A percentile compares a stretch with the other conserved stretches of the same genome.
These are phyloP conservation scores for Batkoa obscura DNA, from an alignment of 371 early-diverging fungal genomes.

Conservation along the genomic window DNA sequence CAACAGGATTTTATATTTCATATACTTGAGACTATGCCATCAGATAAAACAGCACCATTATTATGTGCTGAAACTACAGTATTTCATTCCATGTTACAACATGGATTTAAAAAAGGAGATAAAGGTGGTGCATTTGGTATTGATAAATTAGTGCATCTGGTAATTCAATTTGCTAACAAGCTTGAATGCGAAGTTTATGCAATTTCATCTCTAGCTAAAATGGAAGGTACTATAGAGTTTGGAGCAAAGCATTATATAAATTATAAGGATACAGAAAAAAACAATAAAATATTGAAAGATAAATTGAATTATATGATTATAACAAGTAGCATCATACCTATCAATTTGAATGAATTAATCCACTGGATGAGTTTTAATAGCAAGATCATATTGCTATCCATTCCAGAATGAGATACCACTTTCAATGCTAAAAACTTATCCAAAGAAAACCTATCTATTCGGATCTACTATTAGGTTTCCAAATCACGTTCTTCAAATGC, in stretches of 20 bases:
- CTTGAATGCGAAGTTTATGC: slow-evolving; percentile 43
- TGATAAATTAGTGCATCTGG: slow-evolving; percentile 53
- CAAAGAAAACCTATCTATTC: too few species aligned
- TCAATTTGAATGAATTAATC: too few species aligned
- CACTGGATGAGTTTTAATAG: too few species aligned
- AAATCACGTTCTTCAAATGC: too few species aligned
- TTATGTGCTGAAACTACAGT: slow-evolving; percentile 60
- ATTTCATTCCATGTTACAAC: slow-evolving; percentile 31
- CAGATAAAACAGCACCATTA: slow-evolving; percentile 16
- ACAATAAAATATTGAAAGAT: too few species aligned
- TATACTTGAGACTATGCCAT: slow-evolving; percentile 24
- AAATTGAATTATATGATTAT: too few species aligned
- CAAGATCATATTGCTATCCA: too few species aligned
- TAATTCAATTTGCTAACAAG: slow-evolving; percentile 36
- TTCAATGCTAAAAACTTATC: too few species aligned
- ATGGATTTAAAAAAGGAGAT: slow-evolving; percentile 26
- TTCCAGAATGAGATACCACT: too few species aligned
- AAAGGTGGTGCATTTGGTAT: slow-evolving; percentile 46
- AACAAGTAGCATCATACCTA: too few species aligned
- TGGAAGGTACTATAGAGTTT: slow-evolving; percentile 35
- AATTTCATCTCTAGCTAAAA: slow-evolving; percentile 26
- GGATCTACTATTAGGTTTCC: too few species aligned
- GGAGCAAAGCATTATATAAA: slow-evolving; percentile 41
- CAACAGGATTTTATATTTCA: slow-evolving; percentile 25
- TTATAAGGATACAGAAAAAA: slow-evolving; percentile 13